Base-by-base conservation (phyloP, 108 stramenopile genomes). In the Discostella stelligeroides region DNA sequence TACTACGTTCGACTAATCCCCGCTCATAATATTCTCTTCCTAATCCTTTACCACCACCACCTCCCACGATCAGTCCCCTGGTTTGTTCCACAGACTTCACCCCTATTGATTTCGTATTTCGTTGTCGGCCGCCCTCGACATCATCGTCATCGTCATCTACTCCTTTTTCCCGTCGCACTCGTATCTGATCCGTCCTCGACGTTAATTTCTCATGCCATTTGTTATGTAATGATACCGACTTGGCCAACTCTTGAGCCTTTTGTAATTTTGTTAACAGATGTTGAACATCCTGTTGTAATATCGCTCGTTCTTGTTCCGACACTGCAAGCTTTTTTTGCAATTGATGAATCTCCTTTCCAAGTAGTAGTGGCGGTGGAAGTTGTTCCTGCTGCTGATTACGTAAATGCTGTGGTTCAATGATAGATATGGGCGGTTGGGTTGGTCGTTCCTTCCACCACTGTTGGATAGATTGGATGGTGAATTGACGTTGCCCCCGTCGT, bases 361-460 rank as follows among this genome's bases (percentile, higher is more conserved):
- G n/a, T n/a, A n/a, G n/a, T n/a, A n/a, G n/a, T n/a, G n/a, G 29
- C 14, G 62, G 54, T 39, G 63, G 63, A 23, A 43, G 41, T 61
- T 61, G 38, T 61, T 61, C 18, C 4, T 62, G 41, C 57, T 65
- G 73, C 51, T 47, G 42, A 38, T 72, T 47, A 7, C 10, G 30
- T 20, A 43, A 29, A 49, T 66, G 66, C 30, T 38, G 41, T 30
- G 60, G 74, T 67, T 68, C 68, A 55, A 76, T 69, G 29, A 67
- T 64, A 28, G 45, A 28, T 27, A 68, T 55, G 29, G 62, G 15
- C 13, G 34, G 57, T 42, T 67, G 40, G 20, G 49, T 67, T 37
- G 70, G 70, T 30, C 70, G 60, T 55, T 61, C 51, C 50, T 47
- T 75, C 74, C 74, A 75, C 74, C 74, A 75, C 20, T 60, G 49